phyloP scores from a whole-genome alignment of 148 eudicot species.

The Rhododendron molle region DNA sequence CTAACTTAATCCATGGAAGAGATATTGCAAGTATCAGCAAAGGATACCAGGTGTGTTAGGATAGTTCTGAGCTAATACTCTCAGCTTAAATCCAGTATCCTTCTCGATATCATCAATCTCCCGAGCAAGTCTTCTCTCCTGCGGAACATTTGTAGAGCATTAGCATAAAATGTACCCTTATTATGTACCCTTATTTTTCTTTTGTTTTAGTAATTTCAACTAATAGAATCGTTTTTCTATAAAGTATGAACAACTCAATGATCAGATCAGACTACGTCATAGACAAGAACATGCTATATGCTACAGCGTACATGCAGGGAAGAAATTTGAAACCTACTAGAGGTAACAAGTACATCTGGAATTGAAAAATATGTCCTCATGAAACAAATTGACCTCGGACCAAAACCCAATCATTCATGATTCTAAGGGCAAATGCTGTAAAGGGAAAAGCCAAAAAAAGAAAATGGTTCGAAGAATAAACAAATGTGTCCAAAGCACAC shows the following conservation, averaged over 20 bases:
- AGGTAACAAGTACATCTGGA: not conserved
- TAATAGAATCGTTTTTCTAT: not conserved
- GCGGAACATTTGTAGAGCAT: conserved; percentile 4
- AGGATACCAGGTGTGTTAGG: conserved; percentile 89
- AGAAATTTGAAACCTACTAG: not conserved
- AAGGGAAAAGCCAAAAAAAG: not conserved
- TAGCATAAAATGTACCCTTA: not conserved
- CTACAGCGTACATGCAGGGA: not conserved
- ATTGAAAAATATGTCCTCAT: not conserved
- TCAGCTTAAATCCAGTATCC: conserved; percentile 85
- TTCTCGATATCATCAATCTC: conserved; percentile 69
- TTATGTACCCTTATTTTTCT: not conserved
- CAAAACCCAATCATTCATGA: not conserved
- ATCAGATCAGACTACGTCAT: not conserved
- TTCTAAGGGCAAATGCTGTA: not conserved
- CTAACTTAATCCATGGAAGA: not conserved
- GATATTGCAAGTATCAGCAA: not conserved
- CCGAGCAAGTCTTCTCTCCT: conserved; percentile 74
- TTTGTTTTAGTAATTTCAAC: not conserved
- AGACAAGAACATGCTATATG: not conserved
- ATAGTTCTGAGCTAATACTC: conserved; percentile 93
- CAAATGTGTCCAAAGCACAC: not conserved
- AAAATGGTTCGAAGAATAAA: not conserved
- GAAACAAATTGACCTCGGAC: not conserved
- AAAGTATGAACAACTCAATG: not conserved